These are phyloP conservation scores for Lumnitzera littorea DNA, from an alignment of 345 rosid genomes.

Conservation along the genomic window DNA sequence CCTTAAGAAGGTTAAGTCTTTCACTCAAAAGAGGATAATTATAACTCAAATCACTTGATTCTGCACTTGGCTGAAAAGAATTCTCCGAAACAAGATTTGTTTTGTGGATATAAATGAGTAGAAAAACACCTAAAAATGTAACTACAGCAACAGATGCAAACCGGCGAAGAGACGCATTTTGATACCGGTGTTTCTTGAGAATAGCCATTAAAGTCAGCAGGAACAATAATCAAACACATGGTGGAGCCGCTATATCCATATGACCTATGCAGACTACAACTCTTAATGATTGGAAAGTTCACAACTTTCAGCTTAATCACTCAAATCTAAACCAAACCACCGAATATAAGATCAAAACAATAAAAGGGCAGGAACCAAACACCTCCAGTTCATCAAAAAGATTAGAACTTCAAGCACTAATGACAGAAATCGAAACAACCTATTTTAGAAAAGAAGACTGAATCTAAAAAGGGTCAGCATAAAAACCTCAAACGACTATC, in stretches of 20 bases:
- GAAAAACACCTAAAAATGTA: slow-evolving; percentile 42
- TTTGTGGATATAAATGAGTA: slow-evolving; percentile 43
- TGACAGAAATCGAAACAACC: too few relatives aligned
- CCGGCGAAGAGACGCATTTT: slow-evolving; percentile 44
- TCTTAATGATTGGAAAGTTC: background rate
- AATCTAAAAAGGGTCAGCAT: too few relatives aligned
- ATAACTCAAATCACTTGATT: slow-evolving; percentile 13
- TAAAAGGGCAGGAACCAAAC: too few relatives aligned
- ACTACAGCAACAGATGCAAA: slow-evolving; percentile 37
- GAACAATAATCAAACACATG: background rate
- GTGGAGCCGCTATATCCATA: background rate
- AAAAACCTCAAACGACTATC: too few relatives aligned
- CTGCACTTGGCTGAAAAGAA: slow-evolving; percentile 18
- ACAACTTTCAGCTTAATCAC: background rate
- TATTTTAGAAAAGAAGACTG: too few relatives aligned
- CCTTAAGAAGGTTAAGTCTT: slow-evolving; percentile 45
- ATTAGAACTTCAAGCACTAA: too few relatives aligned
- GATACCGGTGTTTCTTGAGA: slow-evolving; percentile 54
- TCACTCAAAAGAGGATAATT: slow-evolving; percentile 13
- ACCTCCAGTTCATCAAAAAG: too few relatives aligned
- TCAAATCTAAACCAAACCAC: too few relatives aligned
- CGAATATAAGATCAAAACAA: too few relatives aligned
- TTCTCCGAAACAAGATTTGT: slow-evolving; percentile 24
- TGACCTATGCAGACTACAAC: background rate
- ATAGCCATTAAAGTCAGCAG: slow-evolving; percentile 36